Base-by-base conservation (phyloP, 257 asterid species). In the Fraxinus quadrangulata region DNA sequence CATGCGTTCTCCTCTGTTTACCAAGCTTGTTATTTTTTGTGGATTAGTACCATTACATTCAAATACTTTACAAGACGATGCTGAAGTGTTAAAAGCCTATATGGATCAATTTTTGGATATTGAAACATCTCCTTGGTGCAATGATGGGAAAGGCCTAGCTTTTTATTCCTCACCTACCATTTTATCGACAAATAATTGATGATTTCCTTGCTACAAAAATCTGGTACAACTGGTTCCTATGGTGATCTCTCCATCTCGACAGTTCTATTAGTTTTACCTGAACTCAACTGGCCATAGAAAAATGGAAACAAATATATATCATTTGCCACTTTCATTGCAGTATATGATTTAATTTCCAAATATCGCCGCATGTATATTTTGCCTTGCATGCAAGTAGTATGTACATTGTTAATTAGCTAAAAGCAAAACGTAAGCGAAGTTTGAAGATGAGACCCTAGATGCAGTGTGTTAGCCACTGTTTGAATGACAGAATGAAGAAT, bases 141-240 rank as follows among this genome's bases (percentile, higher is more conserved):
- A 72, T 33, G 36, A 19, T 36, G 17, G 12, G 45, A 47, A 56
- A 24, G 59, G 69, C 23, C 69, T 39, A 39, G 45, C 45, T 8
- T 1, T 8, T 39, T 39, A 39, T 39, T 39, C 45, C 45, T 39
- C 13, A 39, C 3, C 45, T 26, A 67, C 45, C 31, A 31, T 40
- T 59, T 51, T n/a, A 36, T 40, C 42, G 30, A 69, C 26, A 40
- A 26, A 71, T 47, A 5, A 54, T 28, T 21, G 47, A 74, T 71
- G 23, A 61, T 68, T 21, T 39, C 23, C 10, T 77, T 61, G 70
- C 72, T 66, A 72, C 78, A 74, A 63, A 21, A 47, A 75, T 74
- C 75, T 74, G 37, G 24, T 49, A 34, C 56, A 51, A 51, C 63
- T 51, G 10, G 19, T 17, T 51, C 63, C 10, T 17, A 19, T 73